Evolutionary conservation across 2,329 filamentous ascomycete genomes (phyloP), one percentile per base, ranked within the genome.

Genomic region (Claviceps sp.): DNA sequence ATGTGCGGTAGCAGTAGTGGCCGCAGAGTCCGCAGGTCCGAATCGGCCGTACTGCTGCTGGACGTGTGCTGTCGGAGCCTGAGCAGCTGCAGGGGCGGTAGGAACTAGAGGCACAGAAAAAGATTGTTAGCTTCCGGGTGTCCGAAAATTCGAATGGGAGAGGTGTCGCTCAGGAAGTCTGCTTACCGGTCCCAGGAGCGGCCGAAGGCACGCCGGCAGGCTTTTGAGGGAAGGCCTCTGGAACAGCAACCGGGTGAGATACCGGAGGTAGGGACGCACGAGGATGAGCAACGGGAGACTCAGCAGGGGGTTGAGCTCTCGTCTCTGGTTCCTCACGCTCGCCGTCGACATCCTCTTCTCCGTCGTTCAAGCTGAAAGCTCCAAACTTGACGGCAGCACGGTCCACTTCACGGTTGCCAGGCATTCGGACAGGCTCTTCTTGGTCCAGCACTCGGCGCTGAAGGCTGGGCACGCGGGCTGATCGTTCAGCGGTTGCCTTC

Each of bases 371-470:
- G 63, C 85, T 94, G 75, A 98, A 88, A 67, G 90, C 94, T 57
- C 93, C 93, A 66, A 98, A 98, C 65, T 97, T 91, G 48, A 98
- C 89, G 48, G 90, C 87, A 58, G 91, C 82, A 61, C 89, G 84
- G 66, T 97, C 91, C 30, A 98, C 86, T 50, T 93, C 90, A 59
- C 93, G 89, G 72, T 96, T 95, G 54, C 88, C 89, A 46, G 93
- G 93, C 91, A 98, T 96, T 58, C 95, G 89, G 42, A 98, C 93
- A 54, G 93, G 89, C 72, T 98, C 93, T 68, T 95, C 90, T 66
- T 98, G 93, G 61, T 97, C 90, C 62, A 95, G 76, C 51, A 96
- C 78, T 62, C 89, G 86, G 58, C 91, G 83, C 67, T 94, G 86
- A 68, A 86, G 89, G 70, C 84, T 90, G 20, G 88, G 80, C 51